A percentile compares a stretch with the other conserved stretches of the same genome.
These are phyloP conservation scores for Cercospora brassicicola DNA, from an alignment of 2,329 filamentous ascomycete species.

Conservation along the genomic window DNA sequence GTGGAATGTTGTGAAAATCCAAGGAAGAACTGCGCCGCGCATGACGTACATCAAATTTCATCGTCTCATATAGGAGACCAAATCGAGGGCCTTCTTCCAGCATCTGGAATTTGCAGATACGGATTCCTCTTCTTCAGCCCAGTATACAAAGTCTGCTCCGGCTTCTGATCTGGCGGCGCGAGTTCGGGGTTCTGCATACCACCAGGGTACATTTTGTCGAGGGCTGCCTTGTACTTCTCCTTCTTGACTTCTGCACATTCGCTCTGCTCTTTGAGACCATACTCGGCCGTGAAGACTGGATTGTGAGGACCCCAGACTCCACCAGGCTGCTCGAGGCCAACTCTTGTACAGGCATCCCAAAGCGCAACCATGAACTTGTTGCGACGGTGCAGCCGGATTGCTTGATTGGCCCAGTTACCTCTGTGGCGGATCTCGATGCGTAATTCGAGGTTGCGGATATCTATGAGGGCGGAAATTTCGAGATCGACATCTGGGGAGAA, in stretches of 20 bases:
- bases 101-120: constrained; percentile 2
- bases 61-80: constrained; percentile 4
- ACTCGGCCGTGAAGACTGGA: constrained; percentile 63
- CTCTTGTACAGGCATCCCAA: constrained; percentile 73
- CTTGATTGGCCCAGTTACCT: constrained; percentile 62
- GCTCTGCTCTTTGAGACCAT: constrained; percentile 8
- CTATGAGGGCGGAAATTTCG: constrained; percentile 34
- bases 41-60: background rate
- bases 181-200: background rate
- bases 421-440: constrained; percentile 23
- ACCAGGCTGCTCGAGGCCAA: constrained; percentile 78
- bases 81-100: constrained; percentile 11
- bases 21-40: too few relatives aligned
- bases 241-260: background rate
- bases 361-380: constrained; percentile 96
- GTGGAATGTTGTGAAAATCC: too few relatives aligned
- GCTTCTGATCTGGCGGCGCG: constrained; percentile 7
- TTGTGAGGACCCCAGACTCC: constrained; percentile 65
- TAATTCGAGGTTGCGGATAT: constrained; percentile 37
- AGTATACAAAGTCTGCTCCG: constrained; percentile 23
- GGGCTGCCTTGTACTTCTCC: background rate
- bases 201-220: background rate
- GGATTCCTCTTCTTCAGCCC: constrained; percentile 17
- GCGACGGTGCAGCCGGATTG: constrained; percentile 73
- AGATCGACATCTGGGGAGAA: constrained; percentile 38